Conservation (phyloP, 257 asterid genomes). For the Linaria vulgaris region DNA sequence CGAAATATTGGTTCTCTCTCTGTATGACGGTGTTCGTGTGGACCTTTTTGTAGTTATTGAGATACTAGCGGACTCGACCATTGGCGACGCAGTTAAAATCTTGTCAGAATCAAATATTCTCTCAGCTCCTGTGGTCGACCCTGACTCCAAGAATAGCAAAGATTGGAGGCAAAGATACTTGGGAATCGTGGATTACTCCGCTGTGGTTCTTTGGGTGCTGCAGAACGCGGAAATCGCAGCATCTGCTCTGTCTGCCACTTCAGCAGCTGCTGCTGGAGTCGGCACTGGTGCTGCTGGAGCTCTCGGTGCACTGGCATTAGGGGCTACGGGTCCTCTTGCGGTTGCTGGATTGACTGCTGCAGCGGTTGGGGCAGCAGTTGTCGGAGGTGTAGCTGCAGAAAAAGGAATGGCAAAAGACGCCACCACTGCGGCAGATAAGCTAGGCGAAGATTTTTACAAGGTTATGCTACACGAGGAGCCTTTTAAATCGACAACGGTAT, state of each 20-base stretch:
- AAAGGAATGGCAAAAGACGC: slow-evolving; percentile 66
- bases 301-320: slow-evolving; percentile 72
- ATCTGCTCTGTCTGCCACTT: slow-evolving; percentile 64
- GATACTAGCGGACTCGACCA: slow-evolving; percentile 58
- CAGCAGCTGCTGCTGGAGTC: slow-evolving; percentile 83
- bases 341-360: slow-evolving; percentile 71
- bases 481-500: slow-evolving; percentile 78
- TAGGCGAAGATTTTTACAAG: slow-evolving; percentile 88
- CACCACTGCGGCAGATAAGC: slow-evolving; percentile 55
- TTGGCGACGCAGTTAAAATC: slow-evolving; percentile 67
- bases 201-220: slow-evolving; percentile 80
- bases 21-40: neutral
- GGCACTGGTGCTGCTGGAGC: slow-evolving; percentile 81
- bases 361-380: slow-evolving; percentile 87
- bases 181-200: slow-evolving; percentile 80
- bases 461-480: slow-evolving; percentile 88
- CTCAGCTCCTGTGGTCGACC: slow-evolving; percentile 76
- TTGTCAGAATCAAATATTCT: slow-evolving; percentile 79
- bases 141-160: slow-evolving; percentile 35
- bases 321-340: slow-evolving; percentile 79
- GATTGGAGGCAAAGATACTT: slow-evolving; percentile 78
- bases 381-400: slow-evolving; percentile 70
- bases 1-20: neutral
- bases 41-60: slow-evolving; percentile 56
- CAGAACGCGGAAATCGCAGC: slow-evolving; percentile 87